Percentiles rank a stretch among this genome's conserved stretches.
Evolutionary conservation across 192 early-diverging fungal genomes (phyloP).

Genomic region (Podila verticillata): DNA sequence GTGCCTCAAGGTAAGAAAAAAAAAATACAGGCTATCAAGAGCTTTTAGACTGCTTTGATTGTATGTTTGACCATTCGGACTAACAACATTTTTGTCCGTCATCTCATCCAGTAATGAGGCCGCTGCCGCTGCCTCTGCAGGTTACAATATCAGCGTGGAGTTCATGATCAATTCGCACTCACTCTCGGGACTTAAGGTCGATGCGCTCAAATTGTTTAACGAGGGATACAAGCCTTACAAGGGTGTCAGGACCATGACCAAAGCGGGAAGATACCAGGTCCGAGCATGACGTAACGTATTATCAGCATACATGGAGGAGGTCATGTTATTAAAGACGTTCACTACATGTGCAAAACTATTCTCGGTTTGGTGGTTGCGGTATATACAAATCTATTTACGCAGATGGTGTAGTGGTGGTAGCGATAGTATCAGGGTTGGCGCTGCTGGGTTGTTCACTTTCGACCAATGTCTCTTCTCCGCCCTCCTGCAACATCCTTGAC

Average conservation of each 20-base stretch:
- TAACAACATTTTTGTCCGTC: not conserved
- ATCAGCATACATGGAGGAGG: too few relatives aligned
- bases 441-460: too few relatives aligned
- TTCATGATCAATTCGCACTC: slow-evolving; percentile 78
- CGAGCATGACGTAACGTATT: slow-evolving; percentile 50
- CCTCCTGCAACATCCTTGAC: too few relatives aligned
- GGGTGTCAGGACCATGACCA: slow-evolving; percentile 67
- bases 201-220: slow-evolving; percentile 72
- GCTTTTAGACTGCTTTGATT: too few relatives aligned
- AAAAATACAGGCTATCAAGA: not conserved
- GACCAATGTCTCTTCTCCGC: too few relatives aligned
- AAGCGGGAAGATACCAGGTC: slow-evolving; percentile 71
- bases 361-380: too few relatives aligned
- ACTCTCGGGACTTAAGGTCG: slow-evolving; percentile 77
- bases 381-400: too few relatives aligned
- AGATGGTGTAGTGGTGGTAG: too few relatives aligned
- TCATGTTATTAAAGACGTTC: not conserved
- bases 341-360: not conserved
- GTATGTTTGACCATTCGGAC: not conserved
- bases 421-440: too few relatives aligned
- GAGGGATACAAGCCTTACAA: slow-evolving; percentile 85
- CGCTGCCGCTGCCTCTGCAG: slow-evolving; percentile 54
- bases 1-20: slow-evolving; percentile 27
- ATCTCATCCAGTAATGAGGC: slow-evolving; percentile 40
- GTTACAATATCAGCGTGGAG: slow-evolving; percentile 68